Conservation (phyloP, 345 rosid species). For the Hypericum perforatum region DNA sequence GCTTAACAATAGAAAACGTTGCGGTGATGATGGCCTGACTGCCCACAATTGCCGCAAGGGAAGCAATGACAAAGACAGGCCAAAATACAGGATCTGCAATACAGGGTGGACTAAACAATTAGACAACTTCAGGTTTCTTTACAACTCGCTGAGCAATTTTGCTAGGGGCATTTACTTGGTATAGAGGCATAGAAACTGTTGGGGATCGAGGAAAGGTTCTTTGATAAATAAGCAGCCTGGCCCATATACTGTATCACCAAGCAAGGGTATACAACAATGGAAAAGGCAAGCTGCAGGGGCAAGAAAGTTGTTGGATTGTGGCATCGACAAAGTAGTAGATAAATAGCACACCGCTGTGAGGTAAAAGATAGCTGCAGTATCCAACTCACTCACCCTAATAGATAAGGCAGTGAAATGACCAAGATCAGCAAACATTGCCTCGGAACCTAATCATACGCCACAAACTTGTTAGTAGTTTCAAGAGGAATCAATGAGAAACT, state of each 20-base stretch:
- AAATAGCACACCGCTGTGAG: neutral
- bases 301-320: conserved; percentile 15
- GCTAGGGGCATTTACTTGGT: conserved; percentile 41
- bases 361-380: neutral
- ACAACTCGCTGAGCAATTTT: neutral
- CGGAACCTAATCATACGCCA: conserved; percentile 59
- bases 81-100: conserved; percentile 62
- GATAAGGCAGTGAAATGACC: conserved; percentile 89
- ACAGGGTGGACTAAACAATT: conserved; percentile 13
- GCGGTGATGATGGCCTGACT: conserved; percentile 88
- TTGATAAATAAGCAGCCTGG: conserved; percentile 90
- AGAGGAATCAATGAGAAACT: neutral
- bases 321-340: conserved; percentile 1
- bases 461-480: conserved; percentile 11
- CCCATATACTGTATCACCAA: conserved; percentile 97
- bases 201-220: conserved; percentile 31
- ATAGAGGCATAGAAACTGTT: conserved; percentile 65
- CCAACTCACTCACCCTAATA: conserved; percentile 45
- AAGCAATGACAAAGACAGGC: conserved; percentile 85
- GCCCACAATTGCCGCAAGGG: conserved; percentile 87
- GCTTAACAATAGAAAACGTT: conserved; percentile 81
- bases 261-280: conserved; percentile 69
- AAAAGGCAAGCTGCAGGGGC: conserved; percentile 66
- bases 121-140: conserved; percentile 9
- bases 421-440: conserved; percentile 94